Conservation (phyloP, 495 filamentous ascomycete species). For the Penicillium canariense region DNA sequence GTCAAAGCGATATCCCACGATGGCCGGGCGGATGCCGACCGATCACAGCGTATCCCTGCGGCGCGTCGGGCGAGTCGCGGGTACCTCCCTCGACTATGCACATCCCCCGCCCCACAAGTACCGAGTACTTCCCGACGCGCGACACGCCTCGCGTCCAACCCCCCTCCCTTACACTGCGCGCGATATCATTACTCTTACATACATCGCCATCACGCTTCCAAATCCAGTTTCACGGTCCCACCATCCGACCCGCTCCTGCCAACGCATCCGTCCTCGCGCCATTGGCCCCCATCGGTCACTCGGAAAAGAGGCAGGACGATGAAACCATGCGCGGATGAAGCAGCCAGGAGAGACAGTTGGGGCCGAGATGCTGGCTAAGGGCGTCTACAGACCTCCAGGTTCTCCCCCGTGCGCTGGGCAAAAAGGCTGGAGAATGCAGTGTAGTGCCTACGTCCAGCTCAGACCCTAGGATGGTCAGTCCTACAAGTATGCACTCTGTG, state of each 20-base stretch:
- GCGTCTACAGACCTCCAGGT: too few relatives aligned
- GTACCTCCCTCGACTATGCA: not conserved
- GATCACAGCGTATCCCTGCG: slow-evolving; percentile 8
- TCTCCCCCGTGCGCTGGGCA: too few relatives aligned
- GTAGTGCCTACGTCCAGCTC: too few relatives aligned
- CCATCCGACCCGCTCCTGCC: not conserved
- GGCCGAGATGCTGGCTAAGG: not conserved
- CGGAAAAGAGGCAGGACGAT: not conserved
- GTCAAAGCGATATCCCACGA: not conserved
- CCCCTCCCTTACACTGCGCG: slow-evolving; percentile 7
- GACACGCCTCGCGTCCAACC: slow-evolving; percentile 8
- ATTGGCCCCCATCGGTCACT: not conserved
- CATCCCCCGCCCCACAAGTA: not conserved
- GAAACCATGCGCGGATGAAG: not conserved
- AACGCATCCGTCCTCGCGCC: not conserved
- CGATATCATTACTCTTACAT: too few relatives aligned
- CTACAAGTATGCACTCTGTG: not conserved
- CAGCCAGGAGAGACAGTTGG: not conserved
- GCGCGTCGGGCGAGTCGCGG: slow-evolving; percentile 15
- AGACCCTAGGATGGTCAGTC: not conserved
- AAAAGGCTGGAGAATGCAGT: not conserved
- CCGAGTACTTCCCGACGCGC: slow-evolving; percentile 1
- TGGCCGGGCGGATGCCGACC: not conserved
- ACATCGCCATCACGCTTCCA: too few relatives aligned
- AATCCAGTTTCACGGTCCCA: not conserved